Evolutionary conservation across 495 filamentous ascomycete genomes (phyloP).

Genomic region (Hyaloscypha finlandica): DNA sequence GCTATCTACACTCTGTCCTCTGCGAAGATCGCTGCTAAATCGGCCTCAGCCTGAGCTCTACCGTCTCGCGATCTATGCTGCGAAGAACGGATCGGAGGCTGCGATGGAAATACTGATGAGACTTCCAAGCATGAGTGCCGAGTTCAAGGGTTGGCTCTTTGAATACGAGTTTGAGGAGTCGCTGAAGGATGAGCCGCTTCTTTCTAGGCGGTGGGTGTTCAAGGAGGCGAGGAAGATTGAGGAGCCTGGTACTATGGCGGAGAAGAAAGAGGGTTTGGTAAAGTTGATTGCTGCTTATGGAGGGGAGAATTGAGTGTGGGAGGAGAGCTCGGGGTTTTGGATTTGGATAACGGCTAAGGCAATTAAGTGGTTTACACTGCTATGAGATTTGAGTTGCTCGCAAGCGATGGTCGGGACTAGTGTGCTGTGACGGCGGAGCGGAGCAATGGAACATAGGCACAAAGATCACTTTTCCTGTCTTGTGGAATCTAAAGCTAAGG

Average conservation of each 20-base stretch:
- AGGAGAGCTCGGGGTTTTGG: too few species aligned
- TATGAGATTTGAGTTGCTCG: too few species aligned
- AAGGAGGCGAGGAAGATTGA: constrained; percentile 16
- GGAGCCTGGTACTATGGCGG: background rate
- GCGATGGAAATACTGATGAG: constrained; percentile 18
- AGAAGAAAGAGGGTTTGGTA: background rate
- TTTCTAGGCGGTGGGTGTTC: constrained; percentile 14
- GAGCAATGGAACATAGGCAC: too few species aligned
- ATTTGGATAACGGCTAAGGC: too few species aligned
- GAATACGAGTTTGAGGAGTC: constrained; percentile 18
- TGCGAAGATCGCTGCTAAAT: background rate
- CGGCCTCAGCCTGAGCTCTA: constrained; percentile 12
- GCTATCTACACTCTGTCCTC: background rate
- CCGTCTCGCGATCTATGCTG: constrained; percentile 3
- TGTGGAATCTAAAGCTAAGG: too few species aligned
- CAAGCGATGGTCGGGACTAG: too few species aligned
- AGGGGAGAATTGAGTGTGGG: too few species aligned
- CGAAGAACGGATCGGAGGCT: constrained; percentile 3
- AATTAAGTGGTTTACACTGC: too few species aligned
- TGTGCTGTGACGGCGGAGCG: too few species aligned
- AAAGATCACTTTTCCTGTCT: too few species aligned
- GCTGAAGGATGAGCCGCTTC: background rate
- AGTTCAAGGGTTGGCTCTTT: constrained; percentile 16
- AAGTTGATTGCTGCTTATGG: too few species aligned
- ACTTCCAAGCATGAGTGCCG: constrained; percentile 10